A percentile compares a stretch with the other conserved stretches of the same genome.
phyloP scores from a whole-genome alignment of 2,329 filamentous ascomycete species.

The Colletotrichum godetiae region DNA sequence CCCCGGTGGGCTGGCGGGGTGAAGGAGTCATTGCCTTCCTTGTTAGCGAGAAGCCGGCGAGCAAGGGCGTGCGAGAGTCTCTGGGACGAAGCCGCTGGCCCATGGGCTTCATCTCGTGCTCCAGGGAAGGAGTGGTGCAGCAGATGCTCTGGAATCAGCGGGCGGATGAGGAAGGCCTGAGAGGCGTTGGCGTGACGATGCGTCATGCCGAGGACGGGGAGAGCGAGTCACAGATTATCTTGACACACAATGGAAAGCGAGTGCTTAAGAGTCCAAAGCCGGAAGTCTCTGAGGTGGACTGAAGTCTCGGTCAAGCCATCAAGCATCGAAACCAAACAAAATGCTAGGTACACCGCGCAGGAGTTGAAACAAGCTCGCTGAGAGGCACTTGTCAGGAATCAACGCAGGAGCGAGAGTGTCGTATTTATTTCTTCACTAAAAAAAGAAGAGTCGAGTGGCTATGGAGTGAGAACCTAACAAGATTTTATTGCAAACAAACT shows the following conservation, averaged over 20 bases:
- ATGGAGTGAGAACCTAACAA: neutral
- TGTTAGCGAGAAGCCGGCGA: slow-evolving; percentile 76
- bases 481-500: neutral
- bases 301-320: neutral
- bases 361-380: neutral
- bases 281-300: slow-evolving; percentile 38
- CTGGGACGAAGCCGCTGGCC: slow-evolving; percentile 75
- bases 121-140: slow-evolving; percentile 64
- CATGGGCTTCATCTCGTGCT: slow-evolving; percentile 77
- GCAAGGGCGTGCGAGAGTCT: slow-evolving; percentile 81
- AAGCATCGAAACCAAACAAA: too few species aligned
- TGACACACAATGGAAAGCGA: slow-evolving; percentile 62
- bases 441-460: neutral
- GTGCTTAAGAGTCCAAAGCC: neutral
- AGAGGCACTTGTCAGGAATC: neutral
- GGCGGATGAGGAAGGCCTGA: slow-evolving; percentile 71
- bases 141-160: slow-evolving; percentile 80
- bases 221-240: slow-evolving; percentile 54
- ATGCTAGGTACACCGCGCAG: neutral
- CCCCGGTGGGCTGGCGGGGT: slow-evolving; percentile 78
- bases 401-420: neutral
- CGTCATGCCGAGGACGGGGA: slow-evolving; percentile 49
- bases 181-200: slow-evolving; percentile 65
- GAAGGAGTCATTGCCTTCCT: slow-evolving; percentile 76
- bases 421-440: neutral